Percentiles rank a stretch among this genome's conserved stretches.
phyloP scores from a whole-genome alignment of 495 filamentous ascomycete genomes.

The Delitschia confertaspora region DNA sequence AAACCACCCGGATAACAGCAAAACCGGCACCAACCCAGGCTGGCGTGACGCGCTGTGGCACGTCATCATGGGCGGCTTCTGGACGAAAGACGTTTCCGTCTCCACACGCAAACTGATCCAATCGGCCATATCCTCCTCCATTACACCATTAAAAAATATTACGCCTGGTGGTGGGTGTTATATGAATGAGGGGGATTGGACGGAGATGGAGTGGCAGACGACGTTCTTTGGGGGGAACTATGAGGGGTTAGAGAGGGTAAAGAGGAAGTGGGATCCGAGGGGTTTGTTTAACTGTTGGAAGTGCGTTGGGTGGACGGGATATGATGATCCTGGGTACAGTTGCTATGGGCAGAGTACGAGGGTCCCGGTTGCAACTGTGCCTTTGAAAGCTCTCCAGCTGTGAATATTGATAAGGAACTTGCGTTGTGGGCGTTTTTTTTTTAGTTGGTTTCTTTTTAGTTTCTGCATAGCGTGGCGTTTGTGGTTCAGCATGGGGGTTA shows the following conservation, averaged over 20 bases:
- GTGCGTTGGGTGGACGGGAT: slow-evolving; percentile 25
- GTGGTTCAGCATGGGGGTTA: too few relatives aligned
- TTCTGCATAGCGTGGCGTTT: too few relatives aligned
- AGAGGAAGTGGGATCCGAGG: slow-evolving; percentile 24
- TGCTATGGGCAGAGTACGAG: slow-evolving; percentile 16
- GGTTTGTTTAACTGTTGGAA: slow-evolving; percentile 25
- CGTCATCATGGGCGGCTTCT: slow-evolving; percentile 19
- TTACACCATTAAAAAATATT: slow-evolving; percentile 18
- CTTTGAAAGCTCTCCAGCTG: too few relatives aligned
- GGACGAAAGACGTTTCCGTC: slow-evolving; percentile 8
- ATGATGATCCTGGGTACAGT: slow-evolving; percentile 21
- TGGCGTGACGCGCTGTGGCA: slow-evolving; percentile 21
- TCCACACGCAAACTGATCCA: slow-evolving; percentile 8
- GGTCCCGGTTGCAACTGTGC: slow-evolving; percentile 8
- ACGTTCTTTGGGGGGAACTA: slow-evolving; percentile 27
- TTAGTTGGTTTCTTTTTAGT: too few relatives aligned
- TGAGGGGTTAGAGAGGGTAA: slow-evolving; percentile 15
- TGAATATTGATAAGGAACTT: too few relatives aligned
- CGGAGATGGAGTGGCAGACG: slow-evolving; percentile 25
- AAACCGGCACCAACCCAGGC: slow-evolving; percentile 19
- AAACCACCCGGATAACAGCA: slow-evolving; percentile 22
- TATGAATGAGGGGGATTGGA: slow-evolving; percentile 27
- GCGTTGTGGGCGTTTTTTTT: too few relatives aligned
- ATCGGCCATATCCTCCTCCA: slow-evolving; percentile 12
- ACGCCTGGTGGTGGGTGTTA: slow-evolving; percentile 24